Conservation (phyloP, 2,329 filamentous ascomycete genomes). For the Fonsecaea pedrosoi region DNA sequence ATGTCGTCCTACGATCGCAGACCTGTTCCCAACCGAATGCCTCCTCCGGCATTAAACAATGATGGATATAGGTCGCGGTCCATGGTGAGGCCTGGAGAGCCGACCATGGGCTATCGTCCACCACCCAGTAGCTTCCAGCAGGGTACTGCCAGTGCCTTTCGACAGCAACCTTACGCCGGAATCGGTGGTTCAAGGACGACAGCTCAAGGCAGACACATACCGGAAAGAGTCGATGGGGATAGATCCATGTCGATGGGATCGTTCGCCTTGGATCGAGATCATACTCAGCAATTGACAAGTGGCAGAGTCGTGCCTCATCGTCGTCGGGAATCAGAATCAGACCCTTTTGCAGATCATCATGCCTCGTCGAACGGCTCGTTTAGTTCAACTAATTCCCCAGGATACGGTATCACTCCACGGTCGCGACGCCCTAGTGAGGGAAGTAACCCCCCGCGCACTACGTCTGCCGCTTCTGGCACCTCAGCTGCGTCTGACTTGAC, state of each 20-base stretch:
- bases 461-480: conserved; percentile 87
- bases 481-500: conserved; percentile 34
- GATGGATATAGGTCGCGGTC: conserved; percentile 94
- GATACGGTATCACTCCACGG: conserved; percentile 41
- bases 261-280: conserved; percentile 74
- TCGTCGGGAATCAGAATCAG: conserved; percentile 63
- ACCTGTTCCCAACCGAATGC: conserved; percentile 62
- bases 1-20: conserved; percentile 64
- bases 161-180: conserved; percentile 74
- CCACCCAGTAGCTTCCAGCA: conserved; percentile 68
- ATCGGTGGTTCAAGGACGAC: conserved; percentile 72
- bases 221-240: conserved; percentile 90
- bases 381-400: conserved; percentile 36
- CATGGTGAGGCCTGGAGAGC: conserved; percentile 79
- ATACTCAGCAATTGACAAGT: conserved; percentile 82
- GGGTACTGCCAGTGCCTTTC: conserved; percentile 75
- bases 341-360: conserved; percentile 42
- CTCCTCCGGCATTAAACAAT: conserved; percentile 76
- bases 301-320: conserved; percentile 87
- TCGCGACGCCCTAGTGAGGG: conserved; percentile 53
- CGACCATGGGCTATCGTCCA: conserved; percentile 66
- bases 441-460: conserved; percentile 65
- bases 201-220: conserved; percentile 87
- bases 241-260: conserved; percentile 96
- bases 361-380: conserved; percentile 35